phyloP scores from a whole-genome alignment of 2,329 filamentous ascomycete genomes.

The Emergomyces pasteurianus region DNA sequence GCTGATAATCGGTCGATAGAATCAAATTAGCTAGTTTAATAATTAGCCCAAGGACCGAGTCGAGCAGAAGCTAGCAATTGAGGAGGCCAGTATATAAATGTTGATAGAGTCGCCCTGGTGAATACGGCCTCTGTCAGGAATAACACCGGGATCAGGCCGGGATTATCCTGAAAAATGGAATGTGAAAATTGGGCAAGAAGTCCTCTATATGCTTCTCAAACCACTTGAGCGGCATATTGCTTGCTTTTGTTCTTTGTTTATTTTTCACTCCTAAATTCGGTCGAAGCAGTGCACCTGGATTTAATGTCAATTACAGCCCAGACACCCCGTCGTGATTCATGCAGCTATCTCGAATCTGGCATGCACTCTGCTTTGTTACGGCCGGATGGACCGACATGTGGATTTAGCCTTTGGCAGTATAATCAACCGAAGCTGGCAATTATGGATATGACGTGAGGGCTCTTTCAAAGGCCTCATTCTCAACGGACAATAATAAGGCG shows the following conservation, averaged over 20 bases:
- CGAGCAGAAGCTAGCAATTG: no score
- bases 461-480: background rate
- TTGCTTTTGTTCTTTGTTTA: background rate
- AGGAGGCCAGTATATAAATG: no score
- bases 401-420: background rate
- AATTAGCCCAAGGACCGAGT: no score
- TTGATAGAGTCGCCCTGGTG: no score
- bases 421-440: background rate
- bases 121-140: background rate
- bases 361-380: background rate
- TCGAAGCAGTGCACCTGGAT: background rate
- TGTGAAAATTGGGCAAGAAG: background rate
- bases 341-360: background rate
- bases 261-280: background rate
- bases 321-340: background rate
- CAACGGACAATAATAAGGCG: background rate
- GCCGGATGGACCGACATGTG: background rate
- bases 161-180: background rate
- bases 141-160: background rate
- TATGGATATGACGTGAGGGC: background rate
- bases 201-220: background rate
- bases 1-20: background rate
- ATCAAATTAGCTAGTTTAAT: no score
- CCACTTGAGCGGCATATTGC: background rate
- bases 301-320: background rate